A percentile compares a stretch with the other conserved stretches of the same genome.
Evolutionary conservation across 495 filamentous ascomycete genomes (phyloP).

Genomic region (Sabuloglossum arenarium): DNA sequence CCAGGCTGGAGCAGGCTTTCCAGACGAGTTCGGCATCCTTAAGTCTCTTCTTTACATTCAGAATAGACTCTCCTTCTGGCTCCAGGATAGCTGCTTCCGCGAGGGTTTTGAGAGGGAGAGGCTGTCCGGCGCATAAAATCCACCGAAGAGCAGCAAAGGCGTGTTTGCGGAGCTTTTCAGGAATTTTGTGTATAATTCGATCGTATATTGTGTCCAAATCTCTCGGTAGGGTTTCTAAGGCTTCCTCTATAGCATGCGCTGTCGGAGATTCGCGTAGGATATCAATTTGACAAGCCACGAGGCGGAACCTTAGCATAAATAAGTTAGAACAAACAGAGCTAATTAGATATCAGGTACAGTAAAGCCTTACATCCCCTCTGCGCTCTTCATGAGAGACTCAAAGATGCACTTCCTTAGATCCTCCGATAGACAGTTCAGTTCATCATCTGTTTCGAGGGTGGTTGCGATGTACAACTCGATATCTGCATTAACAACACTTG

Average conservation of each 20-base stretch:
- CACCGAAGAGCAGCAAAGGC: constrained; percentile 16
- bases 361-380: constrained; percentile 11
- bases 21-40: constrained; percentile 8
- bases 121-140: constrained; percentile 7
- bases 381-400: constrained; percentile 6
- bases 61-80: neutral
- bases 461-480: neutral
- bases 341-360: neutral
- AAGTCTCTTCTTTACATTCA: neutral
- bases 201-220: constrained; percentile 20
- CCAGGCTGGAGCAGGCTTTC: constrained; percentile 1
- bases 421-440: neutral
- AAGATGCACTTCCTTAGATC: neutral
- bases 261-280: constrained; percentile 13
- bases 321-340: neutral
- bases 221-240: constrained; percentile 16
- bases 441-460: neutral
- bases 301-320: constrained; percentile 8
- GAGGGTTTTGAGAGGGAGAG: neutral
- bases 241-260: constrained; percentile 9
- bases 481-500: neutral
- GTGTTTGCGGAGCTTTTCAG: constrained; percentile 6
- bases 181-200: constrained; percentile 16
- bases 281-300: constrained; percentile 17
- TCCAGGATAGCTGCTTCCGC: neutral